Evolutionary conservation across 176 grass and related monocot species (phyloP).

Genomic region (Urochloa ruziziensis): DNA sequence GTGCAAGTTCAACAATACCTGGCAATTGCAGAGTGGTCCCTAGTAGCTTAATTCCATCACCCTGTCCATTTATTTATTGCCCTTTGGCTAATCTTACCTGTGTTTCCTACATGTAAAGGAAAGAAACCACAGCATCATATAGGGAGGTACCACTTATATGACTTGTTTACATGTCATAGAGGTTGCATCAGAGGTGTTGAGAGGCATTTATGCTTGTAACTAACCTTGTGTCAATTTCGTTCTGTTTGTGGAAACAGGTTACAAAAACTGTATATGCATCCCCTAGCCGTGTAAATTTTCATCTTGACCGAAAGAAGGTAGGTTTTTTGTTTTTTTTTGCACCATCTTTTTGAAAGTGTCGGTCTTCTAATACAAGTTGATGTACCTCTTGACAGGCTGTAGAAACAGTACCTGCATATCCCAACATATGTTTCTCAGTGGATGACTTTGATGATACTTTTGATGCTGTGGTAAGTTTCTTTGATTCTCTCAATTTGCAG

Average conservation of each 20-base stretch:
- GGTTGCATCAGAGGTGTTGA: not conserved
- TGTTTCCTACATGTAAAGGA: not conserved
- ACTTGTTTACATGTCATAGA: not conserved
- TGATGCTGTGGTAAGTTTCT: conserved; percentile 83
- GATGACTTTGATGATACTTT: conserved; percentile 99
- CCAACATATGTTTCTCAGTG: conserved; percentile 91
- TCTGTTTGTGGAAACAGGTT: conserved; percentile 49
- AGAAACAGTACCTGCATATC: conserved; percentile 87
- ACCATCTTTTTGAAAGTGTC: conserved; percentile 15
- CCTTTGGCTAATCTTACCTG: not conserved
- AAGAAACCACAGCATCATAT: not conserved
- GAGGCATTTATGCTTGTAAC: not conserved
- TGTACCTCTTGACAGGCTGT: conserved; percentile 52
- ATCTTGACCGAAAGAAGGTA: conserved; percentile 92
- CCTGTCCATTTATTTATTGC: too few relatives aligned
- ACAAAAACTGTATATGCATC: conserved; percentile 97
- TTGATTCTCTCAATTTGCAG: too few relatives aligned
- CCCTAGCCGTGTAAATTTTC: conserved; percentile 95
- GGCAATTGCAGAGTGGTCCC: too few relatives aligned
- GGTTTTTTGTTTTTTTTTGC: not conserved
- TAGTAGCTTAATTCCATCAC: too few relatives aligned
- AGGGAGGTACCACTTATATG: not conserved
- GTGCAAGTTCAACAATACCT: too few relatives aligned
- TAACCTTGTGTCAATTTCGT: not conserved
- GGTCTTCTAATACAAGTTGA: not conserved